Evolutionary conservation across 352 stramenopile species (phyloP).

Genomic region (Pythium oligandrum): DNA sequence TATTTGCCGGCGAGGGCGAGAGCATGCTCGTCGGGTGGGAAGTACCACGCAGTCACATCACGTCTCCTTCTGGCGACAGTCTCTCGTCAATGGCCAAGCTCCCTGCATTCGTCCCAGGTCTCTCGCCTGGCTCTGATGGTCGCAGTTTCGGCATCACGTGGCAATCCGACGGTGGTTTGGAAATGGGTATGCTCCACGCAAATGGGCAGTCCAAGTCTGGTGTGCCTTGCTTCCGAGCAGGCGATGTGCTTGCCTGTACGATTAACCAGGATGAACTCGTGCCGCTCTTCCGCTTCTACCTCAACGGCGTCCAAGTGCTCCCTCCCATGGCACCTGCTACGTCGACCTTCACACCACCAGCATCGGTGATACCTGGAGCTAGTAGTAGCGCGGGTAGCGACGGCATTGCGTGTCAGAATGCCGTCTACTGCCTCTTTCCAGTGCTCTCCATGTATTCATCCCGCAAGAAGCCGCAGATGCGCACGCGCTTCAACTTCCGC

Average conservation of each 20-base stretch:
- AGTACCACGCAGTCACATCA: slow-evolving; percentile 24
- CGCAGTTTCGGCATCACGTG: slow-evolving; percentile 66
- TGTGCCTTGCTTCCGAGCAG: slow-evolving; percentile 55
- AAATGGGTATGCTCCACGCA: slow-evolving; percentile 70
- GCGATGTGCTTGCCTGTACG: slow-evolving; percentile 67
- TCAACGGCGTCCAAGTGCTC: slow-evolving; percentile 69
- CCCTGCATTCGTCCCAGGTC: slow-evolving; percentile 40
- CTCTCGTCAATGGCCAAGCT: neutral
- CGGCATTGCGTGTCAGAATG: slow-evolving; percentile 48
- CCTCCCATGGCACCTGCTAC: slow-evolving; percentile 19
- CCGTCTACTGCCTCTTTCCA: slow-evolving; percentile 53
- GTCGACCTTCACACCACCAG: neutral
- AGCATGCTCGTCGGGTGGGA: slow-evolving; percentile 80
- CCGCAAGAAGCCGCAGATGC: slow-evolving; percentile 60
- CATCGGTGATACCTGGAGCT: neutral
- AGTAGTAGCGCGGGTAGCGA: neutral
- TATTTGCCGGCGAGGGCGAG: slow-evolving; percentile 55
- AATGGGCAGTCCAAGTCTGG: slow-evolving; percentile 66
- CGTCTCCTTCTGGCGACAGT: neutral
- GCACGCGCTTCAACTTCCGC: slow-evolving; percentile 76
- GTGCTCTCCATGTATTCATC: slow-evolving; percentile 78
- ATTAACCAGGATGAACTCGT: slow-evolving; percentile 71
- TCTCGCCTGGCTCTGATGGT: slow-evolving; percentile 49
- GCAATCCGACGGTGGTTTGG: slow-evolving; percentile 65
- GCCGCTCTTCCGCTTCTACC: slow-evolving; percentile 66